phyloP scores from a whole-genome alignment of 352 stramenopile genomes.

The Pythium rishiriense region DNA sequence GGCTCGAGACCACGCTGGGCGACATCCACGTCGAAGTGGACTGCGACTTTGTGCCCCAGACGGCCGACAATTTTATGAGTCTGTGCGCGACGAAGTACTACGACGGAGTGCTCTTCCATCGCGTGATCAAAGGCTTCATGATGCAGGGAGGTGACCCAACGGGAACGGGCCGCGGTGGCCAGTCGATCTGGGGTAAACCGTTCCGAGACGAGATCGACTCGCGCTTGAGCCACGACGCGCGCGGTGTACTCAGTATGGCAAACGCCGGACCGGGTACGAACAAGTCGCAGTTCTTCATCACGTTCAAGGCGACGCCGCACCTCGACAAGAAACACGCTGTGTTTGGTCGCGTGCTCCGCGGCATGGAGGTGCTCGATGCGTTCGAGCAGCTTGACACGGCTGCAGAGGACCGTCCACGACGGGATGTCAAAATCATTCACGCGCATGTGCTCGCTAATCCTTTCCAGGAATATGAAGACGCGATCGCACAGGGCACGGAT shows the following conservation, averaged over 20 bases:
- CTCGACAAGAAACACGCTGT: conserved; percentile 98
- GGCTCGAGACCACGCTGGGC: conserved; percentile 92
- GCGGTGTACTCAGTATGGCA: conserved; percentile 96
- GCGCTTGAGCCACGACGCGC: conserved; percentile 76
- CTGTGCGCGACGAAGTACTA: conserved; percentile 94
- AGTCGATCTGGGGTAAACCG: conserved; percentile 93
- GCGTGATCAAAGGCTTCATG: conserved; percentile 98
- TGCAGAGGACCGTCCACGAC: conserved; percentile 79
- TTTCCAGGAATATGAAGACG: conserved; percentile 85
- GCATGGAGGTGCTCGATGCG: conserved; percentile 79
- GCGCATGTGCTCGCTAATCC: conserved; percentile 89
- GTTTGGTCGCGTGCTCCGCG: conserved; percentile 95
- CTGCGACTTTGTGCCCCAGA: conserved; percentile 96
- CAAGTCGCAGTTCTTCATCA: conserved; percentile 99
- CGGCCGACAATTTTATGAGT: conserved; percentile 96
- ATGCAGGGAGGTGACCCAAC: conserved; percentile 93
- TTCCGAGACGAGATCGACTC: conserved; percentile 98
- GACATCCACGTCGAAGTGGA: conserved; percentile 96
- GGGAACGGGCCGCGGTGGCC: conserved; percentile 92
- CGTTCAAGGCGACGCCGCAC: conserved; percentile 94
- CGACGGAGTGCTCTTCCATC: conserved; percentile 94
- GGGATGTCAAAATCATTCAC: conserved; percentile 78
- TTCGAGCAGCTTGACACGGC: conserved; percentile 81
- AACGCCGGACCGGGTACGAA: conserved; percentile 97
- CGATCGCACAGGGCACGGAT: conserved; percentile 53